phyloP scores from a whole-genome alignment of 2,329 filamentous ascomycete species.

The Aspergillus sp. region DNA sequence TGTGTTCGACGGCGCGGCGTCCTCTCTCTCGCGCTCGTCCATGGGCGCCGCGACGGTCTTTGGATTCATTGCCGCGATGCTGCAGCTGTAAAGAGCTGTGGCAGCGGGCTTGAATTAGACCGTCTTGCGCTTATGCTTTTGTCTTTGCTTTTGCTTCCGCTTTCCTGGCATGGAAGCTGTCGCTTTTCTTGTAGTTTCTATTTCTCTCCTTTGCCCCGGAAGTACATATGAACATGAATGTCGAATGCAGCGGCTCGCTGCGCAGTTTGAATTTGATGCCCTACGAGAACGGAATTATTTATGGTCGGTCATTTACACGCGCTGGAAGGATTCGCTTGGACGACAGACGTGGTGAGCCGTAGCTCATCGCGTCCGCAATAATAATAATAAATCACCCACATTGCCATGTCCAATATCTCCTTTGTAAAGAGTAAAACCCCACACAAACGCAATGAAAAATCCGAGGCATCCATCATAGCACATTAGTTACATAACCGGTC shows the following conservation, averaged over 20 bases:
- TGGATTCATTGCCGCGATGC: conserved; percentile 25
- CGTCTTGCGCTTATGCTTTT: background rate
- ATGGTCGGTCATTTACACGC: background rate
- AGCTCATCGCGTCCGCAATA: background rate
- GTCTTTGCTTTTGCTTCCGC: background rate
- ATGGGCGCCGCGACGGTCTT: conserved; percentile 16
- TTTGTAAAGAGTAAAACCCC: background rate
- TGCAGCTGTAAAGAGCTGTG: conserved; percentile 25
- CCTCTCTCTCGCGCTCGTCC: conserved; percentile 20
- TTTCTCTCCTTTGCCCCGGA: background rate
- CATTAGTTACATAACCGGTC: background rate
- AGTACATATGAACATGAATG: background rate
- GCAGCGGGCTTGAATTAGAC: background rate
- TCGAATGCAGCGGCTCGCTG: background rate
- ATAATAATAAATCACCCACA: conserved; percentile 1
- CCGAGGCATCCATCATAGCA: background rate
- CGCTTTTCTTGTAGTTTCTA: conserved; percentile 1
- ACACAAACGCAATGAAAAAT: background rate
- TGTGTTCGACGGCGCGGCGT: conserved; percentile 19
- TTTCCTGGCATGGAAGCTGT: background rate
- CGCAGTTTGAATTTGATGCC: background rate
- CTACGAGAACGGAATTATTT: background rate
- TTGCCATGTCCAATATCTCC: background rate
- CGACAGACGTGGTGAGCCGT: background rate
- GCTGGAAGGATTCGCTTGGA: background rate